A percentile compares a stretch with the other conserved stretches of the same genome.
These are phyloP conservation scores for Pythium vanterpoolii DNA, from an alignment of 352 stramenopile genomes.

Conservation along the genomic window DNA sequence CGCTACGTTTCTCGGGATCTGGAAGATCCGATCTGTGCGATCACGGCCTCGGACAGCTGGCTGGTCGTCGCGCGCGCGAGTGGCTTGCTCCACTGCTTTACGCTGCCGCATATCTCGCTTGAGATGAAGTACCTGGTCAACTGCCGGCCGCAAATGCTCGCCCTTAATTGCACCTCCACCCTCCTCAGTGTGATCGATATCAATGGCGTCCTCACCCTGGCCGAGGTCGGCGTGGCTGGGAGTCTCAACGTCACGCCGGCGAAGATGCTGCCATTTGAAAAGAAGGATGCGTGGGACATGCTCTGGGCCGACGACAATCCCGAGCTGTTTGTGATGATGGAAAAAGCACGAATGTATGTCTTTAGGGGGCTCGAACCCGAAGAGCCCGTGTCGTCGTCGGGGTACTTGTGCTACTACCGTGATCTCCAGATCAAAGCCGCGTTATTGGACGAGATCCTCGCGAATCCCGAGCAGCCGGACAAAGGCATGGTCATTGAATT, in stretches of 20 bases:
- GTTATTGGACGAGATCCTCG: constrained; percentile 84
- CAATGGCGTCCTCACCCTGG: constrained; percentile 82
- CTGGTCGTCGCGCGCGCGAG: constrained; percentile 81
- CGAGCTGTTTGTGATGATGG: constrained; percentile 90
- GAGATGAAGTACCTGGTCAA: constrained; percentile 90
- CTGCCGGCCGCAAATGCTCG: constrained; percentile 72
- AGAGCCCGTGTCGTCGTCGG: constrained; percentile 87
- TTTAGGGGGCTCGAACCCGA: constrained; percentile 82
- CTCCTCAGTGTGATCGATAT: constrained; percentile 89
- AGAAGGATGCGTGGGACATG: constrained; percentile 91
- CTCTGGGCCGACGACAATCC: constrained; percentile 91
- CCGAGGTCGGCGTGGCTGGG: constrained; percentile 69
- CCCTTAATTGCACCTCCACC: constrained; percentile 89
- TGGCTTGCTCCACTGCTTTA: constrained; percentile 88
- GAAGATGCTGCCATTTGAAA: constrained; percentile 78
- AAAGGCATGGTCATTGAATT: constrained; percentile 84
- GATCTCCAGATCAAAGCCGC: constrained; percentile 86
- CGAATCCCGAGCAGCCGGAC: constrained; percentile 72
- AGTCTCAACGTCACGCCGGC: constrained; percentile 59
- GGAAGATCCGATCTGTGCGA: constrained; percentile 83
- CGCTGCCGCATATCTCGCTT: constrained; percentile 88
- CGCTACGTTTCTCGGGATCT: constrained; percentile 62
- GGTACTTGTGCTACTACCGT: constrained; percentile 88
- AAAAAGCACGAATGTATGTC: constrained; percentile 91
- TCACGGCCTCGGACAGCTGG: constrained; percentile 82